phyloP scores from a whole-genome alignment of 2,329 filamentous ascomycete genomes.

The Periconia sp. region DNA sequence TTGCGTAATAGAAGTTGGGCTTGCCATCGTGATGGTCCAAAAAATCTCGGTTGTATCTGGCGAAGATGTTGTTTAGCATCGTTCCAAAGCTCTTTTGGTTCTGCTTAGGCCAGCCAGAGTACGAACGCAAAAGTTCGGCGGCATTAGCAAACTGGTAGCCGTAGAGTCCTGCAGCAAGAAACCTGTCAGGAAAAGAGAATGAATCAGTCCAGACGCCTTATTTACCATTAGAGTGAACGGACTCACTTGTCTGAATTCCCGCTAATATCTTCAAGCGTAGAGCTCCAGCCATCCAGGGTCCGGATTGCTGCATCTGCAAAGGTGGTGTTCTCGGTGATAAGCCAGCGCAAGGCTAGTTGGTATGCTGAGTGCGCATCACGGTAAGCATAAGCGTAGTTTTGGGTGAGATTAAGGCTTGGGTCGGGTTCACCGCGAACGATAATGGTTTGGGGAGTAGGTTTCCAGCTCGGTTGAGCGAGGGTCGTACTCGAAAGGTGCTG shows the following conservation, averaged over 20 bases:
- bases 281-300: constrained; percentile 50
- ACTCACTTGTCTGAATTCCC: constrained; percentile 49
- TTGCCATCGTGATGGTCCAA: too few relatives aligned
- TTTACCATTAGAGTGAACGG: too few relatives aligned
- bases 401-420: constrained; percentile 1
- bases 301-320: constrained; percentile 47
- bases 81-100: too few relatives aligned
- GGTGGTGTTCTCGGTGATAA: constrained; percentile 43
- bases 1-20: too few relatives aligned
- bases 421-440: constrained; percentile 1
- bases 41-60: too few relatives aligned
- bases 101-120: too few relatives aligned
- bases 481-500: constrained; percentile 41
- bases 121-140: too few relatives aligned
- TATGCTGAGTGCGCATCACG: constrained; percentile 48
- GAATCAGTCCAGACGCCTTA: too few relatives aligned
- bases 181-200: too few relatives aligned
- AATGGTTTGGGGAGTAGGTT: constrained; percentile 3
- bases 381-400: constrained; percentile 8
- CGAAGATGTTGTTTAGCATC: too few relatives aligned
- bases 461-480: constrained; percentile 10
- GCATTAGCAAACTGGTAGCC: too few relatives aligned
- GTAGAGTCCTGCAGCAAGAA: too few relatives aligned
- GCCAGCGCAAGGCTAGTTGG: constrained; percentile 50
- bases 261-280: constrained; percentile 37